phyloP scores from a whole-genome alignment of 345 rosid genomes.

The Psidium friedrichsthalianum region DNA sequence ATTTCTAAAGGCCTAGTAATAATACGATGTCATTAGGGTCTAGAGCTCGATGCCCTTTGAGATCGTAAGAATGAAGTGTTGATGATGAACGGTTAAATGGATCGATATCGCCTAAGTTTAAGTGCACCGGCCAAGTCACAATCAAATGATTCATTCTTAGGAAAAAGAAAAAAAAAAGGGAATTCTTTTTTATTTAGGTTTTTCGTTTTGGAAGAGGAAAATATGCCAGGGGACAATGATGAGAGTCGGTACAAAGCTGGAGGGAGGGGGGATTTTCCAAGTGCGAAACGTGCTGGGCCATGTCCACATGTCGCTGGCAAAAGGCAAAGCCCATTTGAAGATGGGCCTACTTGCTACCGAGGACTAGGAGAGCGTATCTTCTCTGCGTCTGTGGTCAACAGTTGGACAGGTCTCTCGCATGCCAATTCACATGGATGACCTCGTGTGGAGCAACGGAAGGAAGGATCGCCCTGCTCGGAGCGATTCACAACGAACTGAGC shows the following conservation, averaged over 20 bases:
- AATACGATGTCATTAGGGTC: neutral
- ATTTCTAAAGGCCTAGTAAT: neutral
- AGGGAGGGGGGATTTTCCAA: neutral
- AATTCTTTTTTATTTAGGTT: neutral
- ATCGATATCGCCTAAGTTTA: neutral
- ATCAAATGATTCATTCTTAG: neutral
- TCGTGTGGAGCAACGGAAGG: neutral
- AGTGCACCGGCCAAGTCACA: neutral
- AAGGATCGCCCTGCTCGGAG: neutral
- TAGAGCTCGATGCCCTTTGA: accelerated
- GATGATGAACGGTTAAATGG: neutral
- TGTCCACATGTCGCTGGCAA: neutral
- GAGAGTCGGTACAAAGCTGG: neutral
- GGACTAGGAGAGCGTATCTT: neutral
- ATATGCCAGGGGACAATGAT: neutral
- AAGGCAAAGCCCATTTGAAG: neutral
- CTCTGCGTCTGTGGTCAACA: neutral
- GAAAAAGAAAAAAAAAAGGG: no score
- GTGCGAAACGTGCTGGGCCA: neutral
- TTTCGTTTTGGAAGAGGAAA: neutral
- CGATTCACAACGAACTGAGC: neutral
- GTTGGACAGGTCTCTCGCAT: neutral
- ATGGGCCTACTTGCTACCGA: neutral
- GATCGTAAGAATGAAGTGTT: neutral
- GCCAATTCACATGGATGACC: neutral